Conservation (phyloP, 2,329 filamentous ascomycete species). For the Coniella vitis region DNA sequence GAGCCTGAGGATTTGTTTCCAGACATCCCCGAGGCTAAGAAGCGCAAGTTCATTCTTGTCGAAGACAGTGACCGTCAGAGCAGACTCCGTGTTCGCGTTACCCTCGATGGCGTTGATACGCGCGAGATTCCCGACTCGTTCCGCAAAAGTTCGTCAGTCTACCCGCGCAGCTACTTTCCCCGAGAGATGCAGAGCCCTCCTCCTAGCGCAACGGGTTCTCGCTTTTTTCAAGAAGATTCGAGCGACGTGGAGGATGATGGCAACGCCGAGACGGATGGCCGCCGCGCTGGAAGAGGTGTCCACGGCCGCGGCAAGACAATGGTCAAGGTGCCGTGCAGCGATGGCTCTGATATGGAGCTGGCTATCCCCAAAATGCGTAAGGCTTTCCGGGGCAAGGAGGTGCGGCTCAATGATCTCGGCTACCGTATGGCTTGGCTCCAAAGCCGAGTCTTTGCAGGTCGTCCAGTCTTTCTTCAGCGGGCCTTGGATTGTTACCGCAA, state of each 20-base stretch:
- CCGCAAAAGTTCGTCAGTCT: conserved; percentile 83
- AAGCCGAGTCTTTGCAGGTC: conserved; percentile 80
- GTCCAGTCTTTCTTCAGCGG: conserved; percentile 83
- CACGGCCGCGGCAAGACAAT: conserved; percentile 30
- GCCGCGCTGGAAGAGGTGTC: conserved; percentile 29
- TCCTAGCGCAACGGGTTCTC: conserved; percentile 64
- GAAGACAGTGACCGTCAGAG: conserved; percentile 79
- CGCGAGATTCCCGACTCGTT: conserved; percentile 95
- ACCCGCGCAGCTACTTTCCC: conserved; percentile 84
- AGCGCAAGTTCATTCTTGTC: conserved; percentile 93
- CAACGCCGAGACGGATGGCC: conserved; percentile 43
- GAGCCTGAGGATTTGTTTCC: conserved; percentile 71
- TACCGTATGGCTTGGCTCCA: conserved; percentile 97
- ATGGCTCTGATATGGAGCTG: conserved; percentile 67
- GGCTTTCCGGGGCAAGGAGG: conserved; percentile 67
- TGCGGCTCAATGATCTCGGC: conserved; percentile 86
- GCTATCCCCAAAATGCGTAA: conserved; percentile 69
- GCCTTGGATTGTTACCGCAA: conserved; percentile 90
- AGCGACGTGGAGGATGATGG: conserved; percentile 51
- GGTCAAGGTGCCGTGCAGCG: conserved; percentile 53
- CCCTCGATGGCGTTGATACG: conserved; percentile 88
- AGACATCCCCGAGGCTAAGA: conserved; percentile 81
- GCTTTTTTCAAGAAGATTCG: conserved; percentile 64
- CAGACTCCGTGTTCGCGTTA: conserved; percentile 81
- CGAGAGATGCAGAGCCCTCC: conserved; percentile 87